Percentiles rank a stretch among this genome's conserved stretches.
Conservation (phyloP, 2,329 filamentous ascomycete genomes). For the Arachnopeziza araneosa region DNA sequence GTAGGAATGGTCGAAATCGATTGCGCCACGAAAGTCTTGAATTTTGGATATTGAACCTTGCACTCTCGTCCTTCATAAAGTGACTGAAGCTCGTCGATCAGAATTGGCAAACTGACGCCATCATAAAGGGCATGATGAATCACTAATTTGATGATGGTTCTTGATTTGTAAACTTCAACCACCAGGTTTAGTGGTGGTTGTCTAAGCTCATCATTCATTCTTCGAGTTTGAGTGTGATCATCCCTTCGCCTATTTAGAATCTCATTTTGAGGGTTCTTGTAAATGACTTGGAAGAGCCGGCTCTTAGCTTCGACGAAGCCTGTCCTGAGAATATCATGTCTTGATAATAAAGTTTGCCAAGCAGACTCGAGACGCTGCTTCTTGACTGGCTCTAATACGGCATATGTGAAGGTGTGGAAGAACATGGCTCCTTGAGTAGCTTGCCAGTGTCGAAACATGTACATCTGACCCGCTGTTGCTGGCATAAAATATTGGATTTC, state of each 20-base stretch:
- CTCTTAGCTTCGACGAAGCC: slow-evolving; percentile 42
- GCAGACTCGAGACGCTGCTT: slow-evolving; percentile 43
- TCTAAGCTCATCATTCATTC: slow-evolving; percentile 9
- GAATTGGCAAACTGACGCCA: slow-evolving; percentile 65
- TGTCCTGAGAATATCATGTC: slow-evolving; percentile 64
- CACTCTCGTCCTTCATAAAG: slow-evolving; percentile 32
- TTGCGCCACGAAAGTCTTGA: slow-evolving; percentile 33
- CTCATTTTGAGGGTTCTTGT: slow-evolving; percentile 35
- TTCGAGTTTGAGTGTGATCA: background rate
- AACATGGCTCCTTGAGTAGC: slow-evolving; percentile 62
- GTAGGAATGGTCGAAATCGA: slow-evolving; percentile 32
- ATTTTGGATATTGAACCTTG: slow-evolving; percentile 5
- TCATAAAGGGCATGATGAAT: slow-evolving; percentile 91
- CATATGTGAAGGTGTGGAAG: slow-evolving; percentile 66
- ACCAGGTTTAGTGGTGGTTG: slow-evolving; percentile 23
- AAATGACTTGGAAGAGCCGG: slow-evolving; percentile 60
- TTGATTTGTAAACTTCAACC: slow-evolving; percentile 11
- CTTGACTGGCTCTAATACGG: slow-evolving; percentile 37
- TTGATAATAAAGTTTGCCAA: slow-evolving; percentile 54
- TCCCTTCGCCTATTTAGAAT: slow-evolving; percentile 27
- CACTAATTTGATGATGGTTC: slow-evolving; percentile 38
- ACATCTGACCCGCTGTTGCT: slow-evolving; percentile 69
- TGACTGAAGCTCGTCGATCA: slow-evolving; percentile 50
- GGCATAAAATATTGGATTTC: slow-evolving; percentile 53
- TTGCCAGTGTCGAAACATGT: slow-evolving; percentile 76